phyloP scores from a whole-genome alignment of 2,329 filamentous ascomycete species.

The Penicillium expansum region DNA sequence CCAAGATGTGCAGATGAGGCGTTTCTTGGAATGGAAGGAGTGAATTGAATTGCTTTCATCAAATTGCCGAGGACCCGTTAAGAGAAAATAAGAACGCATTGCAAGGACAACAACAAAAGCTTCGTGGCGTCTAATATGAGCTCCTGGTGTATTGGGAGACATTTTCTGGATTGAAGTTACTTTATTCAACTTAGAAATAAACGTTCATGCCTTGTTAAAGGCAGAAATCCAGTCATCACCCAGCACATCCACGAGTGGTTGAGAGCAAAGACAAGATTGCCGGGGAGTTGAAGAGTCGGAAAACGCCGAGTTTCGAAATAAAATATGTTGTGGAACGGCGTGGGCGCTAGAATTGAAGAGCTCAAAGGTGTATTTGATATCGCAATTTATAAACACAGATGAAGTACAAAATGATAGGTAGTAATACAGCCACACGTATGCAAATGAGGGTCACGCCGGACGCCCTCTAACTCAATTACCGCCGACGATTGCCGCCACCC shows the following conservation, averaged over 20 bases:
- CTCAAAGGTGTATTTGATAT: conserved; percentile 10
- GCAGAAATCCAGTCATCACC: neutral
- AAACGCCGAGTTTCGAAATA: neutral
- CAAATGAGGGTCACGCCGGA: conserved; percentile 10
- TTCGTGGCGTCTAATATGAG: neutral
- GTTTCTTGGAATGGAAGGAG: neutral
- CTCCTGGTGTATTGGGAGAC: neutral
- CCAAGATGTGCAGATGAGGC: neutral
- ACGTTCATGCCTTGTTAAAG: neutral
- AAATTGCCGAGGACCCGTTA: neutral
- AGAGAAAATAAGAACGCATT: neutral
- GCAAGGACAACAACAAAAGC: neutral
- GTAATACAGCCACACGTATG: conserved; percentile 12
- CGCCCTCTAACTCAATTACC: conserved; percentile 18
- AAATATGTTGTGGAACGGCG: neutral
- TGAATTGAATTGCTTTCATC: neutral
- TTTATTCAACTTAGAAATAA: neutral
- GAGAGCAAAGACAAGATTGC: neutral
- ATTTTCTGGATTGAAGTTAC: neutral
- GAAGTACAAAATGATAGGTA: conserved; percentile 12
- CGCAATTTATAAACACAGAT: conserved; percentile 11
- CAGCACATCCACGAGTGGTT: neutral
- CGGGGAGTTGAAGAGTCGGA: neutral
- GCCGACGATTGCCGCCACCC: conserved; percentile 24
- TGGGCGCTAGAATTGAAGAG: neutral